Base-by-base conservation (phyloP, 805 yeast species). In the Metschnikowia gruessii region DNA sequence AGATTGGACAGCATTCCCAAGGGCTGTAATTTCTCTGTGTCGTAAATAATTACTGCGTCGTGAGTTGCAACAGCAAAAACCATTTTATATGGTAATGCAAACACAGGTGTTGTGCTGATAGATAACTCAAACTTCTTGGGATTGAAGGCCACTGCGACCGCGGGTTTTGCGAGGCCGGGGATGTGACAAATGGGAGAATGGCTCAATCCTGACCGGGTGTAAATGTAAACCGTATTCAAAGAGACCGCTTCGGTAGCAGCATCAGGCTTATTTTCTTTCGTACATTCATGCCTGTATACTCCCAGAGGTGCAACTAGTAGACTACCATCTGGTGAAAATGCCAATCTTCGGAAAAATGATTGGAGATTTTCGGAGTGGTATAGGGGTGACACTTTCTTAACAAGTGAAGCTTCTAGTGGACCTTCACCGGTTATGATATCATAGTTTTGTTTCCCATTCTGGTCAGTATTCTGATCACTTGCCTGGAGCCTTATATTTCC, bases 41-140 rank as follows among this genome's bases (percentile, higher is more conserved):
- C 95, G 65, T 87, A 94, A 1, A 94, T 68, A 8, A 85, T 59
- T 11, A 94, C 85, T 12, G 91, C 77, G 61, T 88, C 96, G 47
- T 87, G 90, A 0, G 97, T 91, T 0, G 97, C 98, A 16, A 94
- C 85, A 0, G 97, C 98, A 68, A 86, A 91, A 0, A 92, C 68
- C 81, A 94, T 78, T 51, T 89, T 79, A 59, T 94, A 90, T 1
- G 88, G 85, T 37, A 91, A 64, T 4, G 70, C 65, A 50, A 88
- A 76, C 12, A 75, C 75, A 1, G 70, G 64, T 12, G 6, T 11
- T 6, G 35, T n/a, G 4, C 12, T 33, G 8, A 37, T 40, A 7
- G 50, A 38, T 13, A 38, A 24, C 17, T 24, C 37, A 61, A 83
- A 91, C 30, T 75, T 60, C 2, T 77, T 65, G 0, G 96, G 95